Conservation (phyloP, 371 early-diverging fungal species). For the Rhizomucor pusillus region DNA sequence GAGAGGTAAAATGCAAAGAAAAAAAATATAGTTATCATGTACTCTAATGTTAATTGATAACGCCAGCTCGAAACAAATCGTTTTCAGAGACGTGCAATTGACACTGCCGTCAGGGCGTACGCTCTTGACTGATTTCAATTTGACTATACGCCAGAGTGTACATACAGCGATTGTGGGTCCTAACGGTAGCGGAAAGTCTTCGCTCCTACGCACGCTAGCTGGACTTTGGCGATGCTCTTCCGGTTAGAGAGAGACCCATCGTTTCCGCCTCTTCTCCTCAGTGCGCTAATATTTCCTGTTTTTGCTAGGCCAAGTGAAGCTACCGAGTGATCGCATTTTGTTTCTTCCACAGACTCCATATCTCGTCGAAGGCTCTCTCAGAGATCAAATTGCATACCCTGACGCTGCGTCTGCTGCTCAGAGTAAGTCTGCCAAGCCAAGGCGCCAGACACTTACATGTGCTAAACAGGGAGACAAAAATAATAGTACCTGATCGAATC, state of each 20-base stretch:
- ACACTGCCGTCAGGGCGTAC: constrained; percentile 28
- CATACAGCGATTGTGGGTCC: constrained; percentile 70
- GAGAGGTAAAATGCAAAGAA: constrained; percentile 7
- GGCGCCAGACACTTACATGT: neutral
- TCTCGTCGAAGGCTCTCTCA: constrained; percentile 63
- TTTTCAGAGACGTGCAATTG: constrained; percentile 35
- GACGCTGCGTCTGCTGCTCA: constrained; percentile 20
- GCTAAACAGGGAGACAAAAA: neutral
- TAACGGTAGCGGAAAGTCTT: constrained; percentile 71
- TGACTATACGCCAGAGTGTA: constrained; percentile 48
- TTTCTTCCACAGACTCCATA: constrained; percentile 73
- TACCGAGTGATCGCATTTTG: too few relatives aligned
- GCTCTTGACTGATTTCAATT: constrained; percentile 46
- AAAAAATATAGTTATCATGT: neutral
- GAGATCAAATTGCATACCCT: constrained; percentile 70
- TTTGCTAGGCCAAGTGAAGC: too few relatives aligned
- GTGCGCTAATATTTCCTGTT: too few relatives aligned
- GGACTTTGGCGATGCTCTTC: constrained; percentile 73
- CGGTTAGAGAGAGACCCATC: too few relatives aligned
- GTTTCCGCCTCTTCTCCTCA: too few relatives aligned
- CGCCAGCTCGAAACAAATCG: constrained; percentile 17
- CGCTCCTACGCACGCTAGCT: constrained; percentile 68
- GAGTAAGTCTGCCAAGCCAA: constrained; percentile 17
- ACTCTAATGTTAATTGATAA: neutral
- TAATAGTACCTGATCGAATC: constrained; percentile 51